Evolutionary conservation across 1,284 basidiomycete genomes (phyloP), one percentile per base, ranked within the genome.

Genomic region (Ceratobasidium papillatum): DNA sequence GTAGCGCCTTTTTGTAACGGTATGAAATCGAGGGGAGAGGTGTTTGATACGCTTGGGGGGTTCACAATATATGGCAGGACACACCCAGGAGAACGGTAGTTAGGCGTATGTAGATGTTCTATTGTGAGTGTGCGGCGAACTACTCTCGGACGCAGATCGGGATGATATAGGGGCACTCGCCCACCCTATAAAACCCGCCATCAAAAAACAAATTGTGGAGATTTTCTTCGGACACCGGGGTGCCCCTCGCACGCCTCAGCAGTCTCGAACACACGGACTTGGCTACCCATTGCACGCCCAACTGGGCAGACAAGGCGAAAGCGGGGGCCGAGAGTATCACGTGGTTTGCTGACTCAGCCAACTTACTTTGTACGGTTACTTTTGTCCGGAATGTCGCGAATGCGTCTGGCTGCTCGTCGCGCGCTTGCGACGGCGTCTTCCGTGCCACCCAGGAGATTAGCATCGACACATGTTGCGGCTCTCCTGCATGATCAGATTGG

Each of bases 1-100:
- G 30, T 19, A 8, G 49, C 32, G n/a, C 51, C 49, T 56, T 11
- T 68, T 54, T 27, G 49, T 49, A 68, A n/a, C 65, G 49, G 65
- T 25, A 49, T 52, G 63, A 66, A 66, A n/a, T 5, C 3, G 52
- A 22, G 30, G 5, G 25, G 11, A 56, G 22, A n/a, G 49, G 49
- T 8, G n/a, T n/a, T n/a, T n/a, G 38, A 14, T 14, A 5, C 5
- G 38, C 38, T 41, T 49, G 47, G 47, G 47, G 51, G 25, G 8
- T n/a, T n/a, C 51, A 8, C 4, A 8, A 17, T 5, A 52, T 52
- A 30, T 52, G 51, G 51, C 25, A 52, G 22, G 4, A 5, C 4
- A 8, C 19, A 49, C 47, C 47, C 47, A 17, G 19, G 47, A 4
- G 47, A 49, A 17, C 47, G 47, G 47, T 49, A 49, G 47, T n/a